Percentiles rank a stretch among this genome's conserved stretches.
These are phyloP conservation scores for Chloranthus sessilifolius DNA, from an alignment of 164 flowering plant species.

Conservation along the genomic window DNA sequence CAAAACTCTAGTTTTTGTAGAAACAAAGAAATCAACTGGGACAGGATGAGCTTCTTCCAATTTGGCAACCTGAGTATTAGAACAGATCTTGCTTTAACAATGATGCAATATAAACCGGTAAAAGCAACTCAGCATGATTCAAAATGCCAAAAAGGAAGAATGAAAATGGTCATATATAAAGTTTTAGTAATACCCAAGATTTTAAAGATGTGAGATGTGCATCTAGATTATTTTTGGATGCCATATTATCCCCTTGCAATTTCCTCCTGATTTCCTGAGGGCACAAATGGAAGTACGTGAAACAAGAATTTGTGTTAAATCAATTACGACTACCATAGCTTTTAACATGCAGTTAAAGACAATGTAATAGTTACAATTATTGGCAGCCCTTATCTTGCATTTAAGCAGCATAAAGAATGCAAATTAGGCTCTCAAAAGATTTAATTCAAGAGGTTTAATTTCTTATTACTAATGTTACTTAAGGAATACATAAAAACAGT, in stretches of 20 bases:
- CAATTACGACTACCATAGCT: no score
- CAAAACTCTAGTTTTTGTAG: slow-evolving; percentile 55
- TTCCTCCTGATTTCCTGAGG: slow-evolving; percentile 61
- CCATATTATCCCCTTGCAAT: slow-evolving; percentile 30
- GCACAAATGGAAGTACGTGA: no score
- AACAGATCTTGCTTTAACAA: slow-evolving; percentile 1
- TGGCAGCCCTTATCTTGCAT: no score
- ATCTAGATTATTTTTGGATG: slow-evolving; percentile 29
- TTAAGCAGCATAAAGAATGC: no score
- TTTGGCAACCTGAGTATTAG: slow-evolving; percentile 42
- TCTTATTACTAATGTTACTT: neutral
- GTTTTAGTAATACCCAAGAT: slow-evolving; percentile 32
- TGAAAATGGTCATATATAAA: neutral
- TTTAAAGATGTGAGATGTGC: slow-evolving; percentile 33
- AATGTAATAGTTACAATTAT: no score
- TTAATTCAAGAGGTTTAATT: no score
- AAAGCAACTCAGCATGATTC: neutral
- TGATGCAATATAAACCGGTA: neutral
- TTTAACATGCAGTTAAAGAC: no score
- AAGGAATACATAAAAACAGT: neutral
- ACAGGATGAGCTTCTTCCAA: slow-evolving; percentile 63
- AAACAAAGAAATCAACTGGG: slow-evolving; percentile 70
- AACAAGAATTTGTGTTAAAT: no score
- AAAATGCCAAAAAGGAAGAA: neutral
- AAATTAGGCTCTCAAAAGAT: no score